Base-by-base conservation (phyloP, 768 basidiomycete genomes). In the Lactifluus volemus region DNA sequence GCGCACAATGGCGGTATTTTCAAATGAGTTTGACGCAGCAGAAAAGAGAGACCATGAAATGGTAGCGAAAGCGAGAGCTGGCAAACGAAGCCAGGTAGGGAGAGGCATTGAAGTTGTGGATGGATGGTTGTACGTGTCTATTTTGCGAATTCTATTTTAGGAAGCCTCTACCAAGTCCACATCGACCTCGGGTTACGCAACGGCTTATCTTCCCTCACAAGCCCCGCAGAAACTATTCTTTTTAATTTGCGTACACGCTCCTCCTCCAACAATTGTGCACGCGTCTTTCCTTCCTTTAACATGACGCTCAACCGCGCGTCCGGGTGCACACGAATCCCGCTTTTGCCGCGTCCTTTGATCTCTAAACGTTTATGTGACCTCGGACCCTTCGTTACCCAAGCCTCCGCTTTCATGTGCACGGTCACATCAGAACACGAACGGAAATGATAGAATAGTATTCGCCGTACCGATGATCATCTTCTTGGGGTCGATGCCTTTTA, bases 331-430 rank as follows among this genome's bases (percentile, higher is more conserved):
- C 86, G 85, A 60, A 92, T 78, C 55, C 96, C 96, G 58, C 72
- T 78, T 67, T 86, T 86, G 38, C 88, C 89, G 65, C 95, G 83
- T 55, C 92, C 96, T 72, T 84, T 86, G 60, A 88, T 83, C 66
- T 97, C 92, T 19, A 92, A 66, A 55, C 86, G 82, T 62, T 82
- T 84, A 42, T 81, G 75, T 25, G 76, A 73, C 42, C 79, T 82
- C 7, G 78, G 77, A 5, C 88, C 93, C 72, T 98, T 98, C 50
- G 83, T 87, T 15, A 97, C 93, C 96, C 94, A 99, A 21, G 94
- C 83, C 73, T 97, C 88, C 49, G 92, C 94, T 97, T n/a, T 67
- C 12, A 25, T 45, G 34, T 15, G 29, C 15, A 17, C 34, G 8
- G 48, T 25, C 41, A 30, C 32, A 55, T 54, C 50, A 45, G 49